Base-by-base conservation (phyloP, 192 early-diverging fungal genomes). In the Powellomyces hirtus region DNA sequence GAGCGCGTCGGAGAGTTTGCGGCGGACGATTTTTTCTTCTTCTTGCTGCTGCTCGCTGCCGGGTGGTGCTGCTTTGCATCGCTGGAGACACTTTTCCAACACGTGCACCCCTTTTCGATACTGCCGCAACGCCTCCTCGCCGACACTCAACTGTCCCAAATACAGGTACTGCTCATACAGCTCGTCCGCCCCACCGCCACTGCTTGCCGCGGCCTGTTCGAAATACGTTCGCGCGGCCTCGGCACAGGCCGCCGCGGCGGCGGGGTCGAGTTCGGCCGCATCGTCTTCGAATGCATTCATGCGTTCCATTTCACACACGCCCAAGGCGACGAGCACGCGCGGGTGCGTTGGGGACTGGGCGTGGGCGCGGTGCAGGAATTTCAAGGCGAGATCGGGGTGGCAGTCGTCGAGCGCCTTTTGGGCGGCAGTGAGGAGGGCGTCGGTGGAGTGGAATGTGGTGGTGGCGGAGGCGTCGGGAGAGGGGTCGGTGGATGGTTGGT, bases 141-240 rank as follows among this genome's bases (percentile, higher is more conserved):
- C 81, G 1, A 18, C 70, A 8, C 51, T 58, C 31, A 85, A 66
- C 58, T 81, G 79, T 10, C 74, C 82, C 37, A 98, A 79, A 71
- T 95, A 93, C 84, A 98, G 88, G 80, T 91, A 96, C 74, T 91
- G 90, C 63, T 84, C 81, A 63, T 86, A 85, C 24, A 89, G 88
- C 40, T 75, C 73, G 31, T 89, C 80, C 24, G 89, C 89, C 4
- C 78, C 78, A n/a, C 92, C 72, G 64, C 84, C 78, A n/a, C n/a
- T n/a, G n/a, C n/a, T n/a, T n/a, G n/a, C n/a, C 31, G 89, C 88
- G 58, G 88, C 88, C 72, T 82, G 82, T 77, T 77, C 78, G 62
- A 91, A 85, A 70, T 86, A 86, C 74, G 83, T 49, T 11, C 49
- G 20, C 2, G 73, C 74, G 14, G 59, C 74, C 61, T 61, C 27